Base-by-base conservation (phyloP, 495 filamentous ascomycete species). In the Halenospora varia region DNA sequence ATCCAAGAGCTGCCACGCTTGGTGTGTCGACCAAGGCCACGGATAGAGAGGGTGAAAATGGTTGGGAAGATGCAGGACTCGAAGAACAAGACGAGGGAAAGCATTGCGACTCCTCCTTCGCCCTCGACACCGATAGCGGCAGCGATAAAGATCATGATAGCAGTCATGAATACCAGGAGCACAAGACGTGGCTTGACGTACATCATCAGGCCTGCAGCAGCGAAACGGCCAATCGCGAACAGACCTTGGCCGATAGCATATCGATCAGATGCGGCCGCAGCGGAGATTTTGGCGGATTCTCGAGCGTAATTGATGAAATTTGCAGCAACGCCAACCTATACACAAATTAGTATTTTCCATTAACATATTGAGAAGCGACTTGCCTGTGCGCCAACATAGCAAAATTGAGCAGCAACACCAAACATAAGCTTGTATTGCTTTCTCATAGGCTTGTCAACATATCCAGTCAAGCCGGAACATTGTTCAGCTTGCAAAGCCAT, bases 391-490 rank as follows among this genome's bases (percentile, higher is more conserved):
- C 87, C 87, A 2, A 82, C 80, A 66, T 88, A 91, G 67, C 82
- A 88, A 68, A 89, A 89, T 64, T 90, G 85, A 3, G 85, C 79
- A 25, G 75, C 77, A 0, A 82, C 77, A 15, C 82, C 86, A 62
- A 79, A 82, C 73, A 89, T 88, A 3, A 90, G 74, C 8, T 74
- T 80, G 67, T 84, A 87, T 57, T 89, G 83, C 57, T 83, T 83
- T 48, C 71, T 62, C 58, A 89, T 72, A 0, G 84, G 76, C 65
- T 76, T 75, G 62, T 77, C 72, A 15, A 62, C 62, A 47, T 49
- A 62, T 8, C 62, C 41, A 13, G 56, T 60, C 15, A 68, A 68
- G 2, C 66, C 70, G 48, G 75, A 71, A 10, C 70, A 70, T 53
- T 73, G 61, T 35, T 67, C 70, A 48, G 74, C 76, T 66, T 76